Conservation (phyloP, 108 stramenopile genomes). For the Cylindrotheca fusiformis region DNA sequence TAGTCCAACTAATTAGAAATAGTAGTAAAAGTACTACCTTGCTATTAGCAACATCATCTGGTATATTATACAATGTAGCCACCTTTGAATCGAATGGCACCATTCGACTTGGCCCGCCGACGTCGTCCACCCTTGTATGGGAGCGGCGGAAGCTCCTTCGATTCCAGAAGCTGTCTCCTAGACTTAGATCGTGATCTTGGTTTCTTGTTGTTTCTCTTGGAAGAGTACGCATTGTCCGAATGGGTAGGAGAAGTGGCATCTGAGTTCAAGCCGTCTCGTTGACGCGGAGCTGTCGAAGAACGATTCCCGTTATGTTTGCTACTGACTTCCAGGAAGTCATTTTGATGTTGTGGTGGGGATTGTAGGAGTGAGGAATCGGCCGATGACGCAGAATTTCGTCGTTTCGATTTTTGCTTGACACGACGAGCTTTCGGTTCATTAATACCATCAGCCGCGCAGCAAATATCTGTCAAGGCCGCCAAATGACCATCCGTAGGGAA, state of each 20-base stretch:
- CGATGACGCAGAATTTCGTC: neutral
- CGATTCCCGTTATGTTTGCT: slow-evolving; percentile 8
- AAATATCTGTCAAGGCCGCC: slow-evolving; percentile 23
- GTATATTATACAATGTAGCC: slow-evolving; percentile 2
- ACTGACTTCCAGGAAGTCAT: slow-evolving; percentile 9
- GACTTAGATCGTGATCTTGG: neutral
- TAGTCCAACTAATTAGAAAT: neutral
- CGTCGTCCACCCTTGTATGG: slow-evolving; percentile 2
- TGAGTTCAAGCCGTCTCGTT: slow-evolving; percentile 13
- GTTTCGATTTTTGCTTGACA: neutral
- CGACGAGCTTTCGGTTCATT: slow-evolving; percentile 11
- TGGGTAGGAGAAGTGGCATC: slow-evolving; percentile 8
- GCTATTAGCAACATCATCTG: neutral
- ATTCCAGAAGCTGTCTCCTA: neutral
- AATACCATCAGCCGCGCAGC: slow-evolving; percentile 17
- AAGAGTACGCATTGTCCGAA: neutral
- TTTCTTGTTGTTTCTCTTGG: slow-evolving; percentile 1
- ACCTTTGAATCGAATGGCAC: neutral
- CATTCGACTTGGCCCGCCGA: slow-evolving; percentile 12
- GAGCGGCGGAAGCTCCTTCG: slow-evolving; percentile 6
- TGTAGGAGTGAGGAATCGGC: neutral
- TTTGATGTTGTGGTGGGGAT: slow-evolving; percentile 1
- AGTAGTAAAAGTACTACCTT: too few species aligned
- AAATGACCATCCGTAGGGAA: slow-evolving; percentile 8
- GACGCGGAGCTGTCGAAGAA: slow-evolving; percentile 30